Evolutionary conservation across 306 rosid species (phyloP).

Genomic region (Trifolium repens): DNA sequence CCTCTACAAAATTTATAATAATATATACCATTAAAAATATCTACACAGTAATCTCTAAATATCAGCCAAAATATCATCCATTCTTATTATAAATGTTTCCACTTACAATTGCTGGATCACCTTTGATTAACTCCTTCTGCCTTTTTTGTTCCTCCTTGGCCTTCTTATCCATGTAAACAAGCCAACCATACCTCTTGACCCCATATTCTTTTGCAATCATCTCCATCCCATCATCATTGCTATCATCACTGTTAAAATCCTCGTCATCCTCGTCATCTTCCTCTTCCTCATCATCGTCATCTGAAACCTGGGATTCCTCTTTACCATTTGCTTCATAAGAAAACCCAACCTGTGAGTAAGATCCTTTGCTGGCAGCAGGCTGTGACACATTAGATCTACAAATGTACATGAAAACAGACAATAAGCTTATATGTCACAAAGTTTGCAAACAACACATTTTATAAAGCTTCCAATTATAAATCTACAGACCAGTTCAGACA

Average conservation of each 20-base stretch:
- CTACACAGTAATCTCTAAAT: constrained; percentile 11
- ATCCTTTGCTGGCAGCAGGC: constrained; percentile 80
- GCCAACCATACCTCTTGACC: constrained; percentile 95
- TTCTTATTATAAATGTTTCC: constrained; percentile 24
- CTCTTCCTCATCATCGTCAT: constrained; percentile 81
- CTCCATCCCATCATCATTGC: constrained; percentile 98
- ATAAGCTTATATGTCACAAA: constrained; percentile 36
- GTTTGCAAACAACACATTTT: constrained; percentile 9
- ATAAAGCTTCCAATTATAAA: constrained; percentile 7
- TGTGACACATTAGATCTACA: constrained; percentile 73
- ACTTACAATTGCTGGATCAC: constrained; percentile 97
- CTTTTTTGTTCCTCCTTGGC: constrained; percentile 96
- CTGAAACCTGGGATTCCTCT: constrained; percentile 77
- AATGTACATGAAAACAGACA: constrained; percentile 36
- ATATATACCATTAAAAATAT: constrained; percentile 26
- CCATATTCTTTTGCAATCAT: constrained; percentile 92
- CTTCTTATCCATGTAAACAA: constrained; percentile 96
- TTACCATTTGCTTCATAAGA: constrained; percentile 87
- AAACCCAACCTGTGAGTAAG: constrained; percentile 96
- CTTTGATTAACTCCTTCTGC: constrained; percentile 95
- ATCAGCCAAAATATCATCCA: constrained; percentile 17
- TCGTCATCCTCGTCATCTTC: constrained; percentile 86
- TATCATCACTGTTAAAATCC: constrained; percentile 93
- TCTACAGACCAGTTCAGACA: constrained; percentile 15
- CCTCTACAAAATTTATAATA: constrained; percentile 58